Evolutionary conservation across 2,329 filamentous ascomycete genomes (phyloP).

Genomic region (Hirsutella minnesotensis): DNA sequence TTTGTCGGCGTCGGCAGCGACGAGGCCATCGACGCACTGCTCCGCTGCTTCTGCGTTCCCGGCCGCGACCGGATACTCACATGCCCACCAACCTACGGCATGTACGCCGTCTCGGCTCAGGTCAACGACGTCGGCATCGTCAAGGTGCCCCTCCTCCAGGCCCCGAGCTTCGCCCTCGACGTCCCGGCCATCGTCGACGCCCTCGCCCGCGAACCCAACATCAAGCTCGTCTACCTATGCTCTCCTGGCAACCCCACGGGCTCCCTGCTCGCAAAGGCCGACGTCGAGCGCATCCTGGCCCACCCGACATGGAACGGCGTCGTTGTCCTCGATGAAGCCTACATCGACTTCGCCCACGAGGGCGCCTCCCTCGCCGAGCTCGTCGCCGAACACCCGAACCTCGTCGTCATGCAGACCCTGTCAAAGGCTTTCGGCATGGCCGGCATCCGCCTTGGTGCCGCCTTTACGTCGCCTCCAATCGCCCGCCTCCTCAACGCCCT

Average conservation of each 20-base stretch:
- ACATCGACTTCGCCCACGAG: constrained; percentile 77
- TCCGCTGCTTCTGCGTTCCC: constrained; percentile 86
- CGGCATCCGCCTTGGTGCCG: constrained; percentile 79
- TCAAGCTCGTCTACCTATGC: constrained; percentile 89
- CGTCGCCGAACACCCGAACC: constrained; percentile 85
- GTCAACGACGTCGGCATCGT: constrained; percentile 85
- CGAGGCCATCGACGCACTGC: constrained; percentile 88
- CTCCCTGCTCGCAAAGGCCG: constrained; percentile 60
- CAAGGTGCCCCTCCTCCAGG: constrained; percentile 67
- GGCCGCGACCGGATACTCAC: constrained; percentile 83
- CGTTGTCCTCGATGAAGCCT: constrained; percentile 88
- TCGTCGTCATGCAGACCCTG: constrained; percentile 97
- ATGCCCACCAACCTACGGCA: constrained; percentile 95
- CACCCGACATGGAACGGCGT: constrained; percentile 94
- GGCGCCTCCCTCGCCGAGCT: constrained; percentile 78
- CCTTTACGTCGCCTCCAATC: constrained; percentile 65
- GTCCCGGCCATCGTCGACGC: constrained; percentile 53
- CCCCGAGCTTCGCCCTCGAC: constrained; percentile 64
- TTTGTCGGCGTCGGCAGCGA: constrained; percentile 95
- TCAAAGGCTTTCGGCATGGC: constrained; percentile 95
- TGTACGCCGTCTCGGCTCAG: constrained; percentile 91
- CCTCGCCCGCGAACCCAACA: constrained; percentile 45
- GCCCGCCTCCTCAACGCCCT: constrained; percentile 76
- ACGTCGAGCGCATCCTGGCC: constrained; percentile 61
- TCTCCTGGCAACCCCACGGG: constrained; percentile 93